Evolutionary conservation across 768 basidiomycete genomes (phyloP).

Genomic region (Pulveroboletus sp.): DNA sequence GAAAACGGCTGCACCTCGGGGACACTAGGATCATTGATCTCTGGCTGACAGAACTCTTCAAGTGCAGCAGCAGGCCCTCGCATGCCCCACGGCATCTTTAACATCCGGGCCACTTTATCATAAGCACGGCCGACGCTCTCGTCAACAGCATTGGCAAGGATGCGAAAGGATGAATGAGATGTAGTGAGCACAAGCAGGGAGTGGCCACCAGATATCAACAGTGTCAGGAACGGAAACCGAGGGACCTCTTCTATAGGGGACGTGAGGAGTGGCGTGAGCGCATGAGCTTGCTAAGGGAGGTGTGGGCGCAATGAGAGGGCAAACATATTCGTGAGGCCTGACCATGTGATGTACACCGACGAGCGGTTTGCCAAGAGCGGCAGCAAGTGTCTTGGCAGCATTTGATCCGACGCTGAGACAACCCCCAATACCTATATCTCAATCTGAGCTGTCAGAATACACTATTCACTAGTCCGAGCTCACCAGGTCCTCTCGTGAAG

Average conservation of each 20-base stretch:
- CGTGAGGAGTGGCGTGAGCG: constrained; percentile 75
- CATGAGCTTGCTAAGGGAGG: constrained; percentile 78
- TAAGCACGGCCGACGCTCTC: constrained; percentile 74
- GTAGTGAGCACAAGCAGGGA: constrained; percentile 78
- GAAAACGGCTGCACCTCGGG: constrained; percentile 39
- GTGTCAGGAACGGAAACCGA: constrained; percentile 79
- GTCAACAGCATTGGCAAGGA: constrained; percentile 72
- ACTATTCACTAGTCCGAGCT: constrained; percentile 1
- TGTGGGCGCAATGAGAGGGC: background rate
- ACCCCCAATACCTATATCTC: constrained; percentile 59
- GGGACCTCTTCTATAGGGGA: constrained; percentile 39
- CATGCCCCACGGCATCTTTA: constrained; percentile 59
- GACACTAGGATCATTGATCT: constrained; percentile 15
- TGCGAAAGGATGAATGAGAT: constrained; percentile 52
- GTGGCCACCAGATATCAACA: constrained; percentile 93
- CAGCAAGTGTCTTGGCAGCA: constrained; percentile 82
- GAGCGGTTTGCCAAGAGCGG: constrained; percentile 69
- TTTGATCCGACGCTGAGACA: constrained; percentile 77
- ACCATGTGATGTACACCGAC: constrained; percentile 98
- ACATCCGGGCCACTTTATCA: constrained; percentile 75
- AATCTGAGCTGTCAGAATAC: background rate
- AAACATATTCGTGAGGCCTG: constrained; percentile 8
- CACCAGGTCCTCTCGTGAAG: constrained; percentile 85
- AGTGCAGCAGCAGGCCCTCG: constrained; percentile 77
- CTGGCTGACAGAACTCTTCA: constrained; percentile 57